A percentile compares a stretch with the other conserved stretches of the same genome.
Evolutionary conservation across 1,284 basidiomycete genomes (phyloP).

Genomic region (Tilletia indica): DNA sequence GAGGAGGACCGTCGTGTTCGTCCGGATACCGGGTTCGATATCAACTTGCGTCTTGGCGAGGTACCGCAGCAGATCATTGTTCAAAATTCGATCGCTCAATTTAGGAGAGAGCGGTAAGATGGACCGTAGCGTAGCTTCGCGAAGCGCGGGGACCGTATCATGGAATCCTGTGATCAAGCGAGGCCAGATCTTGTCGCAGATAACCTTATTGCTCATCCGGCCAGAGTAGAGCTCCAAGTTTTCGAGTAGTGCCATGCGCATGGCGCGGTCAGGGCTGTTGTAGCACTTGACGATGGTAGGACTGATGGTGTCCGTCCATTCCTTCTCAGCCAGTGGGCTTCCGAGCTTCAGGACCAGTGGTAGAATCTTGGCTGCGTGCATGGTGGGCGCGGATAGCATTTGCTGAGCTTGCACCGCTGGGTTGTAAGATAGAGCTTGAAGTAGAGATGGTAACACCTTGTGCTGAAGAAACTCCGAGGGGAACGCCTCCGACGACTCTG

Average conservation of each 20-base stretch:
- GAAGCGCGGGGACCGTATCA: constrained; percentile 86
- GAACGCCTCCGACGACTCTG: constrained; percentile 57
- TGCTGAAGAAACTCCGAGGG: constrained; percentile 83
- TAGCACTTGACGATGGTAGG: constrained; percentile 46
- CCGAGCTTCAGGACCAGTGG: constrained; percentile 50
- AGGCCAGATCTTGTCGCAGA: constrained; percentile 88
- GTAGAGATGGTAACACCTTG: constrained; percentile 80
- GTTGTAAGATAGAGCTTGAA: constrained; percentile 66
- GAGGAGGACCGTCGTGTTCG: constrained; percentile 94
- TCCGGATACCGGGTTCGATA: constrained; percentile 87
- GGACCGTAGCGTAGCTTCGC: constrained; percentile 89
- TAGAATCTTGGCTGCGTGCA: constrained; percentile 28
- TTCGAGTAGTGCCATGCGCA: constrained; percentile 88
- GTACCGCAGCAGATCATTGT: constrained; percentile 90
- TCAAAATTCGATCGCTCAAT: constrained; percentile 79
- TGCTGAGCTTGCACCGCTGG: constrained; percentile 24
- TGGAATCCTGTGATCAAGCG: constrained; percentile 91
- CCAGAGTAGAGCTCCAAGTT: constrained; percentile 79
- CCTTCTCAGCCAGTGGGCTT: constrained; percentile 32
- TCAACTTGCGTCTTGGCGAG: constrained; percentile 92
- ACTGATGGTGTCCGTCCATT: constrained; percentile 38
- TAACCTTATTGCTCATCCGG: constrained; percentile 78
- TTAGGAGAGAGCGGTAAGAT: constrained; percentile 82
- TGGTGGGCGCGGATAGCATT: constrained; percentile 10
- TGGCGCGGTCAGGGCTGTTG: constrained; percentile 70